Base-by-base conservation (phyloP, 306 rosid species). In the Lathyrus tuberosus region DNA sequence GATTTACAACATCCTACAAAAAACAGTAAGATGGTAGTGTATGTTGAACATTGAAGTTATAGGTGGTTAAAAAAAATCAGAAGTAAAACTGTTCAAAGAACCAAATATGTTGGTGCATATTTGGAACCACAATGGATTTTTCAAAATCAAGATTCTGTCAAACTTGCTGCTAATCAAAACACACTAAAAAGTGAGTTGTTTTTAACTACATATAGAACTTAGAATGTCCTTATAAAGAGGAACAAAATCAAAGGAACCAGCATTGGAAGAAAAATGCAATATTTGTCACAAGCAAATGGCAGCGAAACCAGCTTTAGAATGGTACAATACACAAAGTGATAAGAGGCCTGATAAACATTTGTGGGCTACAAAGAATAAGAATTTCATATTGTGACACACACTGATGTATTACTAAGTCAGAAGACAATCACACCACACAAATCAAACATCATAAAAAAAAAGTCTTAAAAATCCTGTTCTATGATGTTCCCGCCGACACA, bases 381-480 rank as follows among this genome's bases (percentile, higher is more conserved):
- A 76, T 83, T 56, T 76, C 70, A 76, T 40, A 43, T 51, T 15
- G 44, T 56, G 30, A 73, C 62, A 77, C 74, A 79, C 60, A 31
- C 11, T 28, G 58, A 74, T 49, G 66, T 66, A 69, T 71, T 71
- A 72, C 9, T 24, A 48, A 59, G 62, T 62, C 73, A 58, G 66
- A 58, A 41, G 71, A 79, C 76, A 76, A 73, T 65, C 81, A 83
- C 84, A 72, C 63, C 72, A 65, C 41, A 78, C 65, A 81, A 57
- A 80, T 69, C 83, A 83, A 72, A 63, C 76, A 65, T 73, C 81
- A 70, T 20, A 67, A 8, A 38, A 81, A 31, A 24, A 78, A 43
- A 11, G 53, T 44, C 66, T 51, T 53, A 12, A 64, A 9, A 42
- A 63, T 65, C 72, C 40, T 24, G 68, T 46, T 49, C 80, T 68